These are phyloP conservation scores for Fusarium fracticaudum DNA, from an alignment of 2,329 filamentous ascomycete genomes.

Conservation along the genomic window DNA sequence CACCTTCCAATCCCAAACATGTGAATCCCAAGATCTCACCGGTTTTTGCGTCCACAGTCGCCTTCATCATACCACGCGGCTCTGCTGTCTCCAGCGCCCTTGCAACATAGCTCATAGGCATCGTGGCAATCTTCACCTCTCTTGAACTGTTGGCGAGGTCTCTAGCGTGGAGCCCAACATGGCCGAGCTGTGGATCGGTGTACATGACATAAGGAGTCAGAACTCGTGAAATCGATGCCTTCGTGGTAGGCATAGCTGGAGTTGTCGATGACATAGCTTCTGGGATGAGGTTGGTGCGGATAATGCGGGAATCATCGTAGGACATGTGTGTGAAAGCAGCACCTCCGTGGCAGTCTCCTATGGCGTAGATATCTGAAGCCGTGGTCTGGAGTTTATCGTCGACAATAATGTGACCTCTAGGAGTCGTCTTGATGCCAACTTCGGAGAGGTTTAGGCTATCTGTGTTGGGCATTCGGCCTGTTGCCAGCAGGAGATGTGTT, in stretches of 20 bases:
- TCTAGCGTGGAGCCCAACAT: constrained; percentile 58
- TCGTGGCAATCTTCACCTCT: constrained; percentile 55
- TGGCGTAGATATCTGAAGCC: constrained; percentile 54
- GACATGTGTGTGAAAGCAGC: constrained; percentile 66
- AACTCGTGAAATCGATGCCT: constrained; percentile 43
- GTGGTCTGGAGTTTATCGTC: constrained; percentile 57
- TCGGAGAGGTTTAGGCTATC: constrained; percentile 53
- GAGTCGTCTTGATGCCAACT: constrained; percentile 53
- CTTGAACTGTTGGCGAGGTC: constrained; percentile 46
- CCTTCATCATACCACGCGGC: constrained; percentile 63
- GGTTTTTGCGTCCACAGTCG: constrained; percentile 57
- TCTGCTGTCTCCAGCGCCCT: constrained; percentile 62
- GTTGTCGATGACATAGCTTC: constrained; percentile 36
- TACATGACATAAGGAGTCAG: constrained; percentile 60
- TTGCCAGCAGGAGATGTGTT: constrained; percentile 61
- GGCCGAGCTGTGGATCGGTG: constrained; percentile 63
- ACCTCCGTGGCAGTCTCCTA: constrained; percentile 62
- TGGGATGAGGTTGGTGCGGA: constrained; percentile 56
- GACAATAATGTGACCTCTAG: constrained; percentile 55
- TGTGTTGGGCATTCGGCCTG: constrained; percentile 61
- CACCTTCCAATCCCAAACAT: constrained; percentile 60
- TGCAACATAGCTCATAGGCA: constrained; percentile 63
- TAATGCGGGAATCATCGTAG: constrained; percentile 65
- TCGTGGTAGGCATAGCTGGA: constrained; percentile 39
- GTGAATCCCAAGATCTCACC: constrained; percentile 63